These are phyloP conservation scores for Schizosaccharomyces pombe DNA, from an alignment of 805 yeast species.

Conservation along the genomic window DNA sequence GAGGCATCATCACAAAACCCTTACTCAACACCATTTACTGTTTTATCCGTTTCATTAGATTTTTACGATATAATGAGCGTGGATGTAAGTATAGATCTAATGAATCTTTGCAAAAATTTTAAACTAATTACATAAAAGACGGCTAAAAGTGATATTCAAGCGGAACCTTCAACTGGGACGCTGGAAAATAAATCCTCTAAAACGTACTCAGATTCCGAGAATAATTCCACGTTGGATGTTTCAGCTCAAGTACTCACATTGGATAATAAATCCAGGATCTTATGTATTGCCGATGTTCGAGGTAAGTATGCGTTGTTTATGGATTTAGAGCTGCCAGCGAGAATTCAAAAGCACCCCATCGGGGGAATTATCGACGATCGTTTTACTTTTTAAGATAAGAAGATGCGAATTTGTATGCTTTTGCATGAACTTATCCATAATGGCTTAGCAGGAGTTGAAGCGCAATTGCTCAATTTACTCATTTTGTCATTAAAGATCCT, in stretches of 20 bases:
- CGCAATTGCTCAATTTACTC: no score
- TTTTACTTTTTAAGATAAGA: no score
- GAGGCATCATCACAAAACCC: background rate
- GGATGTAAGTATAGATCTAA: background rate
- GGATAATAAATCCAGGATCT: constrained; percentile 18
- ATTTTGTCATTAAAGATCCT: no score
- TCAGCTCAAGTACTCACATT: background rate
- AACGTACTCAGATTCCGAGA: background rate
- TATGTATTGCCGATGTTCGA: constrained; percentile 32
- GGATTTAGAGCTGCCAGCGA: no score
- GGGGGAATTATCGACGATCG: no score
- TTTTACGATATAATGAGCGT: background rate
- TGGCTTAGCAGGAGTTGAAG: no score
- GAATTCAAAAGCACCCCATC: no score
- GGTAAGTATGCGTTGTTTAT: constrained; percentile 14
- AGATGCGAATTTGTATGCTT: no score
- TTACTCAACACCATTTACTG: background rate
- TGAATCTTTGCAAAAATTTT: background rate
- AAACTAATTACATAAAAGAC: background rate
- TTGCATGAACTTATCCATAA: no score
- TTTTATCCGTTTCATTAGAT: background rate
- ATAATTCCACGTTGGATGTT: background rate
- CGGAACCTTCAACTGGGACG: background rate
- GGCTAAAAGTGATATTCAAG: background rate
- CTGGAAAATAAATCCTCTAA: background rate